Evolutionary conservation across 1,284 basidiomycete genomes (phyloP).

Genomic region (Trichosporon coremiiforme): DNA sequence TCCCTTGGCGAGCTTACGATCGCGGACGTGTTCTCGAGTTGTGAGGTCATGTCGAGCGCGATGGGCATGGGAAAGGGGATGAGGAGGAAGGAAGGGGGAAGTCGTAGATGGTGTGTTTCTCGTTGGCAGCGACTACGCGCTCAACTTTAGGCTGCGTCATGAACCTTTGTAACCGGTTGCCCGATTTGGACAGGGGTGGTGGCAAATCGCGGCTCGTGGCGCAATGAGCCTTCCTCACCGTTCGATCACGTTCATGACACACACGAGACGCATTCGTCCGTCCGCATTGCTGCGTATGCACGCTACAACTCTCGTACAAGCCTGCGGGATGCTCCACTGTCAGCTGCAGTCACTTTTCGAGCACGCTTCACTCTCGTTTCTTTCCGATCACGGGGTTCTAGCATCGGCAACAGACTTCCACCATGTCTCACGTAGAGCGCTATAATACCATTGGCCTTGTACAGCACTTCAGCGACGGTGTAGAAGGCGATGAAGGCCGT

Average conservation of each 20-base stretch:
- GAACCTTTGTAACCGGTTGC: neutral
- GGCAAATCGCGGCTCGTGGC: neutral
- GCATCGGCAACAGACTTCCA: neutral
- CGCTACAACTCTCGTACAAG: neutral
- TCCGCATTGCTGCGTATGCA: neutral
- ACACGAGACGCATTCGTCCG: neutral
- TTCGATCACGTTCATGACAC: neutral
- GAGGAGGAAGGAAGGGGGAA: neutral
- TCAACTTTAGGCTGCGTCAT: slow-evolving; percentile 6
- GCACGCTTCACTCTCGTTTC: neutral
- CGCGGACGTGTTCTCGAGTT: slow-evolving; percentile 48
- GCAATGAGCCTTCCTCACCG: neutral
- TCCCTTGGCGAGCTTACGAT: slow-evolving; percentile 39
- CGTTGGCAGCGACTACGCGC: neutral
- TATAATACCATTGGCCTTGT: slow-evolving; percentile 21
- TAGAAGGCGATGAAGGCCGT: slow-evolving; percentile 44
- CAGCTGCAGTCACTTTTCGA: too few relatives aligned
- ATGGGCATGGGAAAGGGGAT: slow-evolving; percentile 33
- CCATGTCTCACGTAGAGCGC: slow-evolving; percentile 22
- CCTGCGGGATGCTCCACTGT: too few relatives aligned
- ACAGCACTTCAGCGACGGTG: slow-evolving; percentile 26
- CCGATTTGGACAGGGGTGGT: slow-evolving; percentile 4
- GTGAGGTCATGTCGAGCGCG: slow-evolving; percentile 43
- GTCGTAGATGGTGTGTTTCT: slow-evolving; percentile 11
- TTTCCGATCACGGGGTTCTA: neutral